Conservation (phyloP, 306 rosid genomes). For the Carpinus viminea region DNA sequence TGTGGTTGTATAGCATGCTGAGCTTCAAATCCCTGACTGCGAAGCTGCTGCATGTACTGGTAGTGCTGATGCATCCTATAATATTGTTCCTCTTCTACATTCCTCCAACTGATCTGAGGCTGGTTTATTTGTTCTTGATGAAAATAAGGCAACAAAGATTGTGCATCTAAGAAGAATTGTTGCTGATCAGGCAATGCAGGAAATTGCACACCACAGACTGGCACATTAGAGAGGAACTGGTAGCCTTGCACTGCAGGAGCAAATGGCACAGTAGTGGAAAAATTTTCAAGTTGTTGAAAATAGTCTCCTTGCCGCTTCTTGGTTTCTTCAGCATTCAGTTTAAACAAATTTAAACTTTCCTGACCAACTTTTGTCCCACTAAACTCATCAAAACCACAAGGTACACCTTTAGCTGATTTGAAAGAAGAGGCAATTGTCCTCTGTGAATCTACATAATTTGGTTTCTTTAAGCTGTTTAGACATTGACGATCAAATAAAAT, state of each 20-base stretch:
- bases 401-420: slow-evolving; percentile 29
- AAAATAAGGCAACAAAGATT: slow-evolving; percentile 27
- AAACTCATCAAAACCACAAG: slow-evolving; percentile 26
- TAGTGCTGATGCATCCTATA: slow-evolving; percentile 31
- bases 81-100: slow-evolving; percentile 38
- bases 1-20: slow-evolving; percentile 39
- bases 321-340: slow-evolving; percentile 28
- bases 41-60: slow-evolving; percentile 40
- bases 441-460: slow-evolving; percentile 22
- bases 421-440: slow-evolving; percentile 28
- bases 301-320: slow-evolving; percentile 22
- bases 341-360: slow-evolving; percentile 34
- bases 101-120: slow-evolving; percentile 46
- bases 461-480: slow-evolving; percentile 21
- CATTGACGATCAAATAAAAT: slow-evolving; percentile 21
- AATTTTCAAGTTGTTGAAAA: slow-evolving; percentile 24
- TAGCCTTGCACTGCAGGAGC: slow-evolving; percentile 31
- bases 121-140: slow-evolving; percentile 35
- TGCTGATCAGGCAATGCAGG: slow-evolving; percentile 46
- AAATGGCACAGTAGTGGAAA: slow-evolving; percentile 27
- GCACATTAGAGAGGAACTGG: slow-evolving; percentile 36
- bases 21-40: slow-evolving; percentile 36
- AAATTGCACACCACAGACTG: slow-evolving; percentile 39
- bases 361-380: slow-evolving; percentile 30
- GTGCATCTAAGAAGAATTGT: slow-evolving; percentile 32